A percentile compares a stretch with the other conserved stretches of the same genome.
phyloP scores from a whole-genome alignment of 306 rosid genomes.

The Nissolia schottii region DNA sequence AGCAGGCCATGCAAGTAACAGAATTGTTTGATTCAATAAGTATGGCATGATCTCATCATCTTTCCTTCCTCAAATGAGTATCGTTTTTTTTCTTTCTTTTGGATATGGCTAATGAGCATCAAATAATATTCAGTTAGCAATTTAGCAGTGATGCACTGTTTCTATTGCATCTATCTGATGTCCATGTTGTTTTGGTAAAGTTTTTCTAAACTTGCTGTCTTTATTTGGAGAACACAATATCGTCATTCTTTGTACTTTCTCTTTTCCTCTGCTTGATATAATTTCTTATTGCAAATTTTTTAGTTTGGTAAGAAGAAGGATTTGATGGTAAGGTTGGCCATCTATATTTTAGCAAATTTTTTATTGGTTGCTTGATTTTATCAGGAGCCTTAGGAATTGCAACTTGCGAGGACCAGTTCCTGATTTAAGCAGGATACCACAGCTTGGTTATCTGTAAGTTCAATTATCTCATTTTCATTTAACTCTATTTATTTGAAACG shows the following conservation, averaged over 20 bases:
- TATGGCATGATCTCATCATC: neutral
- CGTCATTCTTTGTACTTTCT: neutral
- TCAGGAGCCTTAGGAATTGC: slow-evolving; percentile 92
- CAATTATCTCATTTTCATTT: slow-evolving; percentile 1
- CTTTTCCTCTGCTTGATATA: neutral
- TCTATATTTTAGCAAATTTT: slow-evolving; percentile 22
- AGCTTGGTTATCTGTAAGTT: slow-evolving; percentile 67
- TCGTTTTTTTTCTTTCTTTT: too few relatives aligned
- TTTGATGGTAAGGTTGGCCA: neutral
- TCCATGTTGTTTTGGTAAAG: neutral
- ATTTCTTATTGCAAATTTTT: neutral
- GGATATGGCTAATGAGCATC: neutral
- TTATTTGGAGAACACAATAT: neutral
- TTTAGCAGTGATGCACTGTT: neutral
- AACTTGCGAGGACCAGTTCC: slow-evolving; percentile 79
- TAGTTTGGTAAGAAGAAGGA: neutral
- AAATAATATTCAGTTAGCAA: neutral
- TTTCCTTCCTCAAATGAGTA: neutral
- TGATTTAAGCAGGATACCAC: slow-evolving; percentile 59
- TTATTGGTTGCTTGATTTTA: slow-evolving; percentile 27
- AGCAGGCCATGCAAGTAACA: slow-evolving; percentile 5
- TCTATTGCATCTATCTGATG: neutral
- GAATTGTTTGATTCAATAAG: neutral
- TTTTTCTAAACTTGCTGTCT: neutral
- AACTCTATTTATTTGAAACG: neutral